Base-by-base conservation (phyloP, 2,329 filamentous ascomycete genomes). In the Trichoderma cornu-damae region DNA sequence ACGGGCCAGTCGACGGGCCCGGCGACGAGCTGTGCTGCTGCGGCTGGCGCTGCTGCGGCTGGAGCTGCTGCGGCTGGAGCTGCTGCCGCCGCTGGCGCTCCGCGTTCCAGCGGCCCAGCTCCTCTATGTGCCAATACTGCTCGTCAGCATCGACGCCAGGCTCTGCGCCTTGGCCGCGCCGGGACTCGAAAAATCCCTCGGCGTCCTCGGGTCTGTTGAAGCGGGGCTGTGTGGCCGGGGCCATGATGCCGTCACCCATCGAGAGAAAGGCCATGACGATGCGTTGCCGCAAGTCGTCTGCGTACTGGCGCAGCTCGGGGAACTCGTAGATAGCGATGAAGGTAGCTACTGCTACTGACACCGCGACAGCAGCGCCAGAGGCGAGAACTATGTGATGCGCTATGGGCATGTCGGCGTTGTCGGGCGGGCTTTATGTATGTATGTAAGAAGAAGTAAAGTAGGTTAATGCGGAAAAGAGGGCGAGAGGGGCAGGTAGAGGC, bases 141-240 rank as follows among this genome's bases (percentile, higher is more conserved):
- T 85, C 82, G 62, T 87, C 84, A 56, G 82, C 83, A 32, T 85
- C 83, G 20, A 86, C 77, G 14, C 75, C 79, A 1, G 72, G 66
- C 30, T 79, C 74, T 50, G 70, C 71, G 16, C 71, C 71, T 3
- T 63, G 63, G 18, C 69, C 72, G 24, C 73, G 72, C n/a, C 76
- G 72, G 7, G 81, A 82, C 63, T 78, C 72, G 57, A 85, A 66
- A 65, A 86, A 86, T 7, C 83, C 84, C 55, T 86, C 79, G 58
- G 83, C 83, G 68, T 87, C 84, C 67, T 87, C 84, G 51, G 84
- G 84, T 11, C 84, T 74, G 67, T 87, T 87, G 70, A 85, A 86
- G 26, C 80, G 70, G 57, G 84, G 84, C 62, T 81, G 73, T 28
- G 73, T 70, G 42, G 70, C 65, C 58, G 75, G 70, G 3, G 79